phyloP scores from a whole-genome alignment of 2,329 filamentous ascomycete species.

The Trichoderma lentiforme region DNA sequence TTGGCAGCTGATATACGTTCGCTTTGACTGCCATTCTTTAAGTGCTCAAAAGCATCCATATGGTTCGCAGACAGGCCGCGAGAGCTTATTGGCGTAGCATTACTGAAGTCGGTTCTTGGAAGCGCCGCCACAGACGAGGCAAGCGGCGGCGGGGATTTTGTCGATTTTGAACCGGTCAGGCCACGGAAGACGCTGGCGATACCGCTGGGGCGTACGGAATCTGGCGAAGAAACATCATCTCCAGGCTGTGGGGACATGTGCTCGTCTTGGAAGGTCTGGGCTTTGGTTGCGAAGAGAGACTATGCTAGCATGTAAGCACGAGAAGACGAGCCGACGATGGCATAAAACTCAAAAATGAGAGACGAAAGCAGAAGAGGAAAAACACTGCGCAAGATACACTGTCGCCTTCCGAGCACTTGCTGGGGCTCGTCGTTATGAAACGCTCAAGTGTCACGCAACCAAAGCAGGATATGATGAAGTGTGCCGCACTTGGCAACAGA shows the following conservation, averaged over 20 bases:
- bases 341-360: not conserved
- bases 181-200: conserved; percentile 63
- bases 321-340: not conserved
- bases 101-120: conserved; percentile 44
- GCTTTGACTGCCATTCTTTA: conserved; percentile 49
- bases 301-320: conserved; percentile 13
- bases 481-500: not conserved
- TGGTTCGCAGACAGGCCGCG: conserved; percentile 50
- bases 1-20: conserved; percentile 58
- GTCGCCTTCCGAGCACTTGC: not conserved
- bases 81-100: conserved; percentile 39
- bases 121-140: conserved; percentile 38
- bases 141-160: conserved; percentile 47
- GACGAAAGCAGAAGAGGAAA: not conserved
- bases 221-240: conserved; percentile 54
- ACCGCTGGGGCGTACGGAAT: conserved; percentile 53
- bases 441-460: conserved; percentile 8
- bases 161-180: conserved; percentile 53
- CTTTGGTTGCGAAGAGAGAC: conserved; percentile 15
- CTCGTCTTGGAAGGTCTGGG: conserved; percentile 33
- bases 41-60: conserved; percentile 51
- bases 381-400: not conserved
- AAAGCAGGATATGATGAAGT: not conserved
- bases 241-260: conserved; percentile 60
- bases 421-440: not conserved